Base-by-base conservation (phyloP, 164 flowering plant species). In the Magnolia sinica region DNA sequence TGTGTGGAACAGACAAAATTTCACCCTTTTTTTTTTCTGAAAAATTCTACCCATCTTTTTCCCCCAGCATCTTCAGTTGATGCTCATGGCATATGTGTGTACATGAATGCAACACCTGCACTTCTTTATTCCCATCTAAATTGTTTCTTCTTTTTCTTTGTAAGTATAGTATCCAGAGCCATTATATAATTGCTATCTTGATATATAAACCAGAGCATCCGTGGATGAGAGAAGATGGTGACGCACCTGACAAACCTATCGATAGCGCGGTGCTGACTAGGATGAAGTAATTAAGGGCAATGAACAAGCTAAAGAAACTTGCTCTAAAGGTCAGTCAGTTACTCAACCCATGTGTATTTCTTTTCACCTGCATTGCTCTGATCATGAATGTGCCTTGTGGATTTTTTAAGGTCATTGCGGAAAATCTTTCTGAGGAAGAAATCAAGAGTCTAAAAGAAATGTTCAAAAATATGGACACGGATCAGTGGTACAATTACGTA, bases 261-360 rank as follows among this genome's bases (percentile, higher is more conserved):
- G 92, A 90, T 68, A 94, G 91, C 79, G 98, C 90, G 63, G 98
- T 94, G 71, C 86, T 89, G 16, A 85, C 65, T 64, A 89, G 98
- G 83, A 81, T 94, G 94, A 94, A 89, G 89, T 95, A 94, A 23
- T 23, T 23, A 0, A 23, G 24, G 24, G 24, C 24, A 23, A 23
- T 23, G 24, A 23, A 23, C 24, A 94, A 94, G 85, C 76, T 94
- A 67, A 94, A 94, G 85, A 92, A 89, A 81, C 88, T 94, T n/a
- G 94, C 98, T n/a, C 74, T 89, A 13, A 91, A 86, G 91, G 98
- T 93, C 77, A 49, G 67, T 61, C 22, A 64, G 24, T n/a, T 70
- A 27, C 71, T 20, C 67, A 4, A 68, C 22, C 61, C 8, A 10
- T 68, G 10, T 11, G 13, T 24, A 14, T 22, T 73, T 37, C 20